Evolutionary conservation across 805 yeast genomes (phyloP).

Genomic region (Schizosaccharomyces octosporus): DNA sequence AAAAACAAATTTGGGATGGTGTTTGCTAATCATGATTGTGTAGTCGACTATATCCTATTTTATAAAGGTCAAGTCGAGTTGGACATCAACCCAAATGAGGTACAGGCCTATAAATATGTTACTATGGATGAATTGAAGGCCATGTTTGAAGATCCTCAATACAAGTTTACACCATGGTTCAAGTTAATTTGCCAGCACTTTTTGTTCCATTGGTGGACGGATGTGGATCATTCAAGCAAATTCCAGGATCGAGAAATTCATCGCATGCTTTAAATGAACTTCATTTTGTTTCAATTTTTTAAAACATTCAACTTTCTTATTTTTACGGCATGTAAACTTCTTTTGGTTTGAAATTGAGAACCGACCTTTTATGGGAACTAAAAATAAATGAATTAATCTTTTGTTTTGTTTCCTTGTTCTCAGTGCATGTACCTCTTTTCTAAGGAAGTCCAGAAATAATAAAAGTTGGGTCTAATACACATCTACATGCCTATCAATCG

Average conservation of each 20-base stretch:
- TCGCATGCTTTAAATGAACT: background rate
- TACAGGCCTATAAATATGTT: slow-evolving; percentile 58
- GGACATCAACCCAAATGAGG: slow-evolving; percentile 56
- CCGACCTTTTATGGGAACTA: no score
- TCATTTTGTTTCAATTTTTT: no score
- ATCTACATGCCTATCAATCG: no score
- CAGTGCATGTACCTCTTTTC: no score
- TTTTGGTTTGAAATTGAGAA: no score
- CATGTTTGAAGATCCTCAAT: slow-evolving; percentile 40
- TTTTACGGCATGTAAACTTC: no score
- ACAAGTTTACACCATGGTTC: slow-evolving; percentile 87
- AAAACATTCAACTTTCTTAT: no score
- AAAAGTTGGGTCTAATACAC: no score
- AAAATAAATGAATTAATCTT: no score
- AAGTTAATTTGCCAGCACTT: slow-evolving; percentile 79
- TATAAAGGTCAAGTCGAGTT: slow-evolving; percentile 31
- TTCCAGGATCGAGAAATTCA: slow-evolving; percentile 15
- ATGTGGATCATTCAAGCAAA: slow-evolving; percentile 32
- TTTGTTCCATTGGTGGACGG: slow-evolving; percentile 83
- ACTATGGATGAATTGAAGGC: slow-evolving; percentile 34
- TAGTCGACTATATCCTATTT: slow-evolving; percentile 66
- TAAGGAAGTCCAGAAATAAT: no score
- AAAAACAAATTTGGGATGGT: no score
- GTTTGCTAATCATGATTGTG: background rate
- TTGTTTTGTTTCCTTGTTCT: no score